A percentile compares a stretch with the other conserved stretches of the same genome.
phyloP scores from a whole-genome alignment of 768 basidiomycete species.

The Suillus weaverae region DNA sequence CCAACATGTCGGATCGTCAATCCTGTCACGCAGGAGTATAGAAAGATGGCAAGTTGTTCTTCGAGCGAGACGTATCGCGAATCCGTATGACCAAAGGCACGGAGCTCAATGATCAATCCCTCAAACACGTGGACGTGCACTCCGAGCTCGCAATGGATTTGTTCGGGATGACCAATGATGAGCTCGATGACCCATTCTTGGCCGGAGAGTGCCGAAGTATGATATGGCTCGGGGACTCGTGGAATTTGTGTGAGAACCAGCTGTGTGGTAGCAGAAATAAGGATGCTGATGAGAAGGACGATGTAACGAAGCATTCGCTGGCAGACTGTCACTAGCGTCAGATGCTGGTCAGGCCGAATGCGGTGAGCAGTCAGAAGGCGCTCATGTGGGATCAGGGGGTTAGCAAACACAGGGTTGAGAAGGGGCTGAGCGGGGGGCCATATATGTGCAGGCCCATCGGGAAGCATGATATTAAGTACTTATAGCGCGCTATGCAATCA shows the following conservation, averaged over 20 bases:
- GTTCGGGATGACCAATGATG: slow-evolving; percentile 16
- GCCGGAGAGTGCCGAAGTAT: background rate
- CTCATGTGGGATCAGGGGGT: too few relatives aligned
- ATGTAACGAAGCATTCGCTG: too few relatives aligned
- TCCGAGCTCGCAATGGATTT: slow-evolving; percentile 24
- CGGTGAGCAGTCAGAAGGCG: too few relatives aligned
- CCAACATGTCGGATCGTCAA: slow-evolving; percentile 26
- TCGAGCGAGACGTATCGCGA: slow-evolving; percentile 29
- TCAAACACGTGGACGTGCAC: slow-evolving; percentile 30
- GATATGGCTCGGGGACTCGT: background rate
- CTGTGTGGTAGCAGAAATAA: background rate
- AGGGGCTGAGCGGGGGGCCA: too few relatives aligned
- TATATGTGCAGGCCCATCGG: too few relatives aligned
- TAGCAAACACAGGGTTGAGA: too few relatives aligned
- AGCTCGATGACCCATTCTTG: slow-evolving; percentile 8
- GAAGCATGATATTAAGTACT: too few relatives aligned
- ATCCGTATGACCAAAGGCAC: slow-evolving; percentile 18
- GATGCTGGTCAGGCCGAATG: too few relatives aligned
- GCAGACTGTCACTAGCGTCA: too few relatives aligned
- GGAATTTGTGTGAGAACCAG: background rate
- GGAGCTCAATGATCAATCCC: slow-evolving; percentile 25
- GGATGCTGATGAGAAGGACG: too few relatives aligned
- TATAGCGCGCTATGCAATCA: too few relatives aligned
- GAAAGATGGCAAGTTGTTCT: slow-evolving; percentile 43
- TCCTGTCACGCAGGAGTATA: slow-evolving; percentile 32